These are phyloP conservation scores for Diplodia sapinea DNA, from an alignment of 2,329 filamentous ascomycete genomes.

Conservation along the genomic window DNA sequence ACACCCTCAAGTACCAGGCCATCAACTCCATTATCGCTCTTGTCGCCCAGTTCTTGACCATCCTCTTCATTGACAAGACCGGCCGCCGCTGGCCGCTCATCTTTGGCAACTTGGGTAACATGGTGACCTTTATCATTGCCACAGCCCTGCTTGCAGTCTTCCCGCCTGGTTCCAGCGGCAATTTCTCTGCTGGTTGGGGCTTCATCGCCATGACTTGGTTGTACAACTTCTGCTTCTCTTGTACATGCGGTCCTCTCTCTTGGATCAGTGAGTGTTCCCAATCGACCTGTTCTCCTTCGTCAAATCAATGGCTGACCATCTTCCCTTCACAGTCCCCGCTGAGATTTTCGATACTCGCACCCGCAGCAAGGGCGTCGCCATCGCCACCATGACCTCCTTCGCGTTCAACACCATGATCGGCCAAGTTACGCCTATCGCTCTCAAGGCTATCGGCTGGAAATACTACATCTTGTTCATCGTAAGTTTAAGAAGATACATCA, in stretches of 20 bases:
- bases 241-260: constrained; percentile 71
- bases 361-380: constrained; percentile 73
- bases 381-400: constrained; percentile 74
- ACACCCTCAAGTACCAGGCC: constrained; percentile 76
- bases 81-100: constrained; percentile 77
- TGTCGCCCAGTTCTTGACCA: constrained; percentile 70
- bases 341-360: constrained; percentile 81
- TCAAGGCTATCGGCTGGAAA: constrained; percentile 60
- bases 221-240: constrained; percentile 79
- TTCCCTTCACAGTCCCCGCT: constrained; percentile 57
- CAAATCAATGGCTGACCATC: not conserved
- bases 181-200: constrained; percentile 67
- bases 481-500: constrained; percentile 37
- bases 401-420: constrained; percentile 80
- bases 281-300: constrained; percentile 61
- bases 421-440: constrained; percentile 68
- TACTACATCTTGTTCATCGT: constrained; percentile 67
- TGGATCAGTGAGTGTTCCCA: constrained; percentile 52
- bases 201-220: constrained; percentile 81
- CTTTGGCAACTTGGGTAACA: constrained; percentile 72
- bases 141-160: constrained; percentile 63
- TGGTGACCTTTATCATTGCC: constrained; percentile 73
- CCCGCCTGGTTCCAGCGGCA: constrained; percentile 62
- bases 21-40: constrained; percentile 75
- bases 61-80: constrained; percentile 70